These are phyloP conservation scores for Phytophthora tentaculata DNA, from an alignment of 352 stramenopile species.

Conservation along the genomic window DNA sequence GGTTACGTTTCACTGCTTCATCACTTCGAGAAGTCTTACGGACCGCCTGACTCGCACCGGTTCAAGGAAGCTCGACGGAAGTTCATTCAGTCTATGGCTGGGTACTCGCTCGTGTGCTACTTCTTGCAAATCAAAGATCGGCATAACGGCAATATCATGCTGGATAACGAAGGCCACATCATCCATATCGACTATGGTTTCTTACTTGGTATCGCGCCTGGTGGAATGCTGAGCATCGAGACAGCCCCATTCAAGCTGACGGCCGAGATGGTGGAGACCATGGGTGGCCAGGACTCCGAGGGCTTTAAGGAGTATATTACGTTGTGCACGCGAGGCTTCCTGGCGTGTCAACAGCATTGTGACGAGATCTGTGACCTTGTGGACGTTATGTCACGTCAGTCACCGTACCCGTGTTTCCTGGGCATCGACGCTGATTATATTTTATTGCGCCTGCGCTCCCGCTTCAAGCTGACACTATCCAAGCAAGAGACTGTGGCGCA, in stretches of 20 bases:
- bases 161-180: conserved; percentile 98
- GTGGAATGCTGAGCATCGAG: conserved; percentile 99
- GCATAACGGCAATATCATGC: conserved; percentile 99
- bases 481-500: conserved; percentile 92
- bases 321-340: conserved; percentile 96
- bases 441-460: conserved; percentile 83
- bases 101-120: conserved; percentile 98
- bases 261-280: conserved; percentile 98
- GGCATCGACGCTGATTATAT: conserved; percentile 86
- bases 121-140: conserved; percentile 99
- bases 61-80: conserved; percentile 95
- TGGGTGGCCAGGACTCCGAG: conserved; percentile 92
- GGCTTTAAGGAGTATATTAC: conserved; percentile 98
- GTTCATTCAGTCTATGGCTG: conserved; percentile 97
- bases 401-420: conserved; percentile 97
- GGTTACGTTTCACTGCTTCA: conserved; percentile 92
- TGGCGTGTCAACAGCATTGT: conserved; percentile 95
- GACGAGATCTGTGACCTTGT: conserved; percentile 97
- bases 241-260: conserved; percentile 99
- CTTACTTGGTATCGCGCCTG: conserved; percentile 97
- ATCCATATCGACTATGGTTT: conserved; percentile 99
- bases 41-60: conserved; percentile 74
- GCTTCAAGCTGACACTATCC: conserved; percentile 88
- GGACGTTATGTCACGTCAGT: conserved; percentile 96
- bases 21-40: conserved; percentile 98